Evolutionary conservation across 805 yeast genomes (phyloP), one percentile per base, ranked within the genome.

Genomic region (Myxozyma mucilagina): DNA sequence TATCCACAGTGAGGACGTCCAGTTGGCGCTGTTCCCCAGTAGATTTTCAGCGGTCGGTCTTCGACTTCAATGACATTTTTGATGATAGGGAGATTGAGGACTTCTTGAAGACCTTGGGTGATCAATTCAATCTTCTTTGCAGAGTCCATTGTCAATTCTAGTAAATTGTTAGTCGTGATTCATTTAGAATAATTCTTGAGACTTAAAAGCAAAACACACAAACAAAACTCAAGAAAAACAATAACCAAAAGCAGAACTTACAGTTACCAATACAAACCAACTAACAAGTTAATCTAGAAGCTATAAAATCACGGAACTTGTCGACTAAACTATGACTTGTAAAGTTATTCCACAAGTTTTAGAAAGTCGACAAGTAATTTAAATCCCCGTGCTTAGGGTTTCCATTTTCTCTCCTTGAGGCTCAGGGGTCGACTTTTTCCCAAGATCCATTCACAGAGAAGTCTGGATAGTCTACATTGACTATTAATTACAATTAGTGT

Each of bases 21-120:
- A 4, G 99, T 94, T 63, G 99, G 98, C 7, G 99, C 99, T 20
- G 98, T 92, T 68, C 99, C 99, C 98, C 97, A 94, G 84, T 94
- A 94, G 71, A 94, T 77, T 71, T 85, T 88, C 68, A 96, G 76
- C 13, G 94, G 89, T 70, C 96, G 85, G 70, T 90, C 84, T 71
- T 90, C 87, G 57, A 82, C 86, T 72, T 89, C 94, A 63, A 92
- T 79, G 38, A 90, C 84, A 72, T 90, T 83, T 72, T 88, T 88
- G 76, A 93, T 89, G 75, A 91, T 90, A 75, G 89, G 92, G 43
- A 84, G 87, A 74, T 93, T 90, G 62, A 94, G 82, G 55, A 88
- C 93, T 79, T 94, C 99, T 76, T 94, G 98, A 61, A 94, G 83
- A 72, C 87, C 86, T 73, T 87, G 86, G 48, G 96, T 87, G 72